A percentile compares a stretch with the other conserved stretches of the same genome.
Evolutionary conservation across 306 rosid species (phyloP).

Genomic region (Lathyrus aphaca): DNA sequence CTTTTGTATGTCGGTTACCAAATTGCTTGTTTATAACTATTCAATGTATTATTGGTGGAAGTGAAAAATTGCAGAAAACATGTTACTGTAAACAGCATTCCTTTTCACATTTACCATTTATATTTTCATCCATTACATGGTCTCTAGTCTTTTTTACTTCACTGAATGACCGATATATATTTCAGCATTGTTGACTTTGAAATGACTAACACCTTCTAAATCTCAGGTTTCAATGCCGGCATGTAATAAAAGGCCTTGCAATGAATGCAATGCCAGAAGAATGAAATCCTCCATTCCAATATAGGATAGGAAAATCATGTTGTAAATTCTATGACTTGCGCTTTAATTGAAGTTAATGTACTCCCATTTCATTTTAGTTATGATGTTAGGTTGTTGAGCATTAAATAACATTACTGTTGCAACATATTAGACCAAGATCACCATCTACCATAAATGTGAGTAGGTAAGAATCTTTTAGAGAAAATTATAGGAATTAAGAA

Average conservation of each 20-base stretch:
- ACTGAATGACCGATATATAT: slow-evolving; percentile 2
- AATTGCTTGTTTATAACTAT: slow-evolving; percentile 12
- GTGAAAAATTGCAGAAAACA: slow-evolving; percentile 38
- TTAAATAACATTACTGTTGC: slow-evolving; percentile 25
- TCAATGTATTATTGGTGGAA: not conserved
- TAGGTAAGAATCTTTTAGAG: slow-evolving; percentile 32
- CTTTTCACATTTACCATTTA: not conserved
- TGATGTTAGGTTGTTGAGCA: slow-evolving; percentile 14
- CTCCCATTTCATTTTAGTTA: slow-evolving; percentile 26
- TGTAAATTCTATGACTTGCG: slow-evolving; percentile 30
- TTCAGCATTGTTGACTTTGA: slow-evolving; percentile 21
- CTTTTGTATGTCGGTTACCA: slow-evolving; percentile 1
- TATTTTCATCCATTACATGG: slow-evolving; percentile 22
- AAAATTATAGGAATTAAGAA: too few relatives aligned
- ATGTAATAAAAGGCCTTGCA: slow-evolving; percentile 78
- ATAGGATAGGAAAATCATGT: slow-evolving; percentile 23
- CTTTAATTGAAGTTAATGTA: slow-evolving; percentile 21
- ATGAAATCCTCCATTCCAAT: slow-evolving; percentile 43
- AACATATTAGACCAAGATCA: slow-evolving; percentile 11
- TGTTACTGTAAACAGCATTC: slow-evolving; percentile 22
- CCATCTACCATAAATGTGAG: slow-evolving; percentile 9
- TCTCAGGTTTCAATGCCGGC: slow-evolving; percentile 94
- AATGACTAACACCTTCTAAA: slow-evolving; percentile 25
- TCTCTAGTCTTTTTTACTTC: slow-evolving; percentile 8
- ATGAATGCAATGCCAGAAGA: slow-evolving; percentile 63